A percentile compares a stretch with the other conserved stretches of the same genome.
Evolutionary conservation across 2,329 filamentous ascomycete genomes (phyloP).

Genomic region (Aspergillus costaricaensis): DNA sequence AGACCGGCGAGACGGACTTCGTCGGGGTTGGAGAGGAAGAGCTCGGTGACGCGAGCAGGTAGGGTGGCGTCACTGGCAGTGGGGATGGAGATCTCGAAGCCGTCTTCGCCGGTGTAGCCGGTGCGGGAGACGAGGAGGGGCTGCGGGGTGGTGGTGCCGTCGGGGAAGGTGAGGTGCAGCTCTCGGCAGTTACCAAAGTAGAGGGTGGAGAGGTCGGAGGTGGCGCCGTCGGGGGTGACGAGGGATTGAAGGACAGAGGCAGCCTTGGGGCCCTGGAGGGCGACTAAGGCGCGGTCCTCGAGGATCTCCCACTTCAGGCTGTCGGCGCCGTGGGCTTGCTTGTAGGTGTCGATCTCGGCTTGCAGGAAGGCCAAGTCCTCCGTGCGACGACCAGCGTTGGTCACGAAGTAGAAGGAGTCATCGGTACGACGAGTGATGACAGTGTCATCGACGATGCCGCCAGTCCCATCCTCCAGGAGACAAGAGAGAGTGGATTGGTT

Average conservation of each 20-base stretch:
- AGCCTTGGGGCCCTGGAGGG: conserved; percentile 82
- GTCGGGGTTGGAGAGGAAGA: conserved; percentile 65
- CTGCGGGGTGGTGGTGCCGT: conserved; percentile 53
- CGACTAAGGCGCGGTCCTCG: conserved; percentile 74
- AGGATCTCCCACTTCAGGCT: conserved; percentile 70
- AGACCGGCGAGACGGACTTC: conserved; percentile 81
- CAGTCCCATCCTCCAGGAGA: conserved; percentile 74
- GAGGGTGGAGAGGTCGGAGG: conserved; percentile 63
- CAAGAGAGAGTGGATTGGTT: conserved; percentile 82
- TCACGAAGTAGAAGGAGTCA: conserved; percentile 86
- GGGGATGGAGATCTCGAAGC: conserved; percentile 91
- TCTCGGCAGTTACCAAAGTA: conserved; percentile 79
- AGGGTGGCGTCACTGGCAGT: conserved; percentile 58
- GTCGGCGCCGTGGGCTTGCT: conserved; percentile 53
- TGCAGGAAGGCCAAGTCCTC: conserved; percentile 82
- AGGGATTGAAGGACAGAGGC: conserved; percentile 67
- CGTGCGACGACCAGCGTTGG: conserved; percentile 87
- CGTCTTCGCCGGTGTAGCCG: conserved; percentile 97
- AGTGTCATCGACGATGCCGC: conserved; percentile 93
- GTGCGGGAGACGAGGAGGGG: conserved; percentile 77
- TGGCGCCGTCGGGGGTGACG: conserved; percentile 54
- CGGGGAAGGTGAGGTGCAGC: conserved; percentile 63
- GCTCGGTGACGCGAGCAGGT: conserved; percentile 60
- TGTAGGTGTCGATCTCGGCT: conserved; percentile 66
- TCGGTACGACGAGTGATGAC: conserved; percentile 79